phyloP scores from a whole-genome alignment of 306 rosid species.

The Rubus parviflorus region DNA sequence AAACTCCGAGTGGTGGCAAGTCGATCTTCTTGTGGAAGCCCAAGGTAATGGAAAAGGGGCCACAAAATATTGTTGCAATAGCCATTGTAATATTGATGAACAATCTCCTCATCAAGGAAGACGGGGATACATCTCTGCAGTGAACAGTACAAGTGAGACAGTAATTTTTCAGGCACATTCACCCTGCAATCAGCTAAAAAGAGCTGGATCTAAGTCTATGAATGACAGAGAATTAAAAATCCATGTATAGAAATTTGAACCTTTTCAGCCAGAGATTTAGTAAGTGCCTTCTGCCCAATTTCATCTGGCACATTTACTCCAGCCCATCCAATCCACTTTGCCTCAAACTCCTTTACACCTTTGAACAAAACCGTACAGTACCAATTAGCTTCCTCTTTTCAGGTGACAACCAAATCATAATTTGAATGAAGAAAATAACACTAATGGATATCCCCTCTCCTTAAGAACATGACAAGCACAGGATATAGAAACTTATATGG shows the following conservation, averaged over 20 bases:
- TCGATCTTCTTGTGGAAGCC: slow-evolving; percentile 96
- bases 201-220: background rate
- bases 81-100: slow-evolving; percentile 90
- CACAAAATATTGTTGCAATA: slow-evolving; percentile 90
- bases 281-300: slow-evolving; percentile 82
- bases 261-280: slow-evolving; percentile 82
- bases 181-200: background rate
- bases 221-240: background rate
- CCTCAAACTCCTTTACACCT: slow-evolving; percentile 90
- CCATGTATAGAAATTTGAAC: slow-evolving; percentile 30
- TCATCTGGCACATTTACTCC: slow-evolving; percentile 90
- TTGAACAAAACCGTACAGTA: slow-evolving; percentile 23
- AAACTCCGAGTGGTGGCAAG: slow-evolving; percentile 95
- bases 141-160: slow-evolving; percentile 20
- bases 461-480: background rate
- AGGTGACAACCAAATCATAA: slow-evolving; percentile 16
- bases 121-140: slow-evolving; percentile 86
- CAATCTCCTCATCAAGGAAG: slow-evolving; percentile 90
- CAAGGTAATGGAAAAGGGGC: slow-evolving; percentile 95
- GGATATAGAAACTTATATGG: background rate
- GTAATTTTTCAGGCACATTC: slow-evolving; percentile 1
- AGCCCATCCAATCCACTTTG: slow-evolving; percentile 97
- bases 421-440: too few species aligned
- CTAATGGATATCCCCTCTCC: too few species aligned
- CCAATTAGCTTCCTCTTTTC: slow-evolving; percentile 23